These are phyloP conservation scores for Leccinum boreale DNA, from an alignment of 768 basidiomycete genomes.

Conservation along the genomic window DNA sequence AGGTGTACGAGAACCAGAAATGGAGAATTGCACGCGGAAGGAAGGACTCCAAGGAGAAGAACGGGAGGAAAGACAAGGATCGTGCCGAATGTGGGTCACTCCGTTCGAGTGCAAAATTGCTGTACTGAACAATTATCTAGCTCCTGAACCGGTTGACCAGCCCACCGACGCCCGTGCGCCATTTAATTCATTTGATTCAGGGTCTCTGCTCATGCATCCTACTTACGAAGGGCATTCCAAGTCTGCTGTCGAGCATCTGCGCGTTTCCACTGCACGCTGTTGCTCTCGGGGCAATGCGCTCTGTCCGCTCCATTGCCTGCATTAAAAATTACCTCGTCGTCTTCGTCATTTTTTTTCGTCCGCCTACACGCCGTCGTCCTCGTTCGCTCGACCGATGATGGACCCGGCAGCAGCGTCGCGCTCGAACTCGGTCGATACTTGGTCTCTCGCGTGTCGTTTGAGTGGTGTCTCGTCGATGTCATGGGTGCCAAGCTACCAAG, in stretches of 20 bases:
- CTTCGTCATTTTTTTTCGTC: no score
- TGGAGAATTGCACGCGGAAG: conserved; percentile 57
- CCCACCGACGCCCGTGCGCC: conserved; percentile 41
- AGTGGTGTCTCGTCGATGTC: no score
- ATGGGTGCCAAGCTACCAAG: no score
- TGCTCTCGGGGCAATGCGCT: no score
- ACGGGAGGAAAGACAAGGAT: conserved; percentile 23
- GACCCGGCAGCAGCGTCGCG: no score
- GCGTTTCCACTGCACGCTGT: conserved; percentile 12
- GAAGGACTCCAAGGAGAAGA: conserved; percentile 71
- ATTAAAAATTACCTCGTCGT: no score
- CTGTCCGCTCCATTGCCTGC: no score
- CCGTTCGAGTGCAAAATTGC: not conserved
- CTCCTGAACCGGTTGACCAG: conserved; percentile 42
- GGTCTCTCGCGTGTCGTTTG: no score
- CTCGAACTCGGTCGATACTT: no score
- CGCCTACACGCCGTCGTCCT: no score
- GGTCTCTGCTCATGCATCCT: conserved; percentile 34
- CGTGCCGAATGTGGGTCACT: conserved; percentile 32
- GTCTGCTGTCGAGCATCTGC: conserved; percentile 11
- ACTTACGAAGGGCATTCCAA: conserved; percentile 12
- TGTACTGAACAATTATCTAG: conserved; percentile 26
- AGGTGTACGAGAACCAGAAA: conserved; percentile 51
- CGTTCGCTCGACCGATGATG: no score
- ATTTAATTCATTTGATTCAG: conserved; percentile 62